Evolutionary conservation across 371 early-diverging fungal species (phyloP).

Genomic region (Circinella umbellata): DNA sequence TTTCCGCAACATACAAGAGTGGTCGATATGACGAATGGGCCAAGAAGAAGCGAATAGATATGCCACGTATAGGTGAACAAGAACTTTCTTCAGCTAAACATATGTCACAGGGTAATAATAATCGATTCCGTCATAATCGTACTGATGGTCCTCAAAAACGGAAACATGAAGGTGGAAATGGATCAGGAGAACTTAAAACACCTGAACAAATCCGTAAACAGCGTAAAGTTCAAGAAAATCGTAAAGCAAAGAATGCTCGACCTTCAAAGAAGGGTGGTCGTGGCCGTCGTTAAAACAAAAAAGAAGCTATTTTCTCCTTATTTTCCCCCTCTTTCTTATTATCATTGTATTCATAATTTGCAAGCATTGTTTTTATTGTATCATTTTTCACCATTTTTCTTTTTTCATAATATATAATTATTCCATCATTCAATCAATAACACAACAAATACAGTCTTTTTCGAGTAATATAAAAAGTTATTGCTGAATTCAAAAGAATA

Average conservation of each 20-base stretch:
- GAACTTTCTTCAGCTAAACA: conserved; percentile 66
- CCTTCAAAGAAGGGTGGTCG: conserved; percentile 31
- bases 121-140: conserved; percentile 69
- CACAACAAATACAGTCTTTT: too few relatives aligned
- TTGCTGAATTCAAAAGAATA: too few relatives aligned
- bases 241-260: conserved; percentile 74
- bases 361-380: too few relatives aligned
- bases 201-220: conserved; percentile 87
- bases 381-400: too few relatives aligned
- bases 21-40: conserved; percentile 91
- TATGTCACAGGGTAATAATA: conserved; percentile 33
- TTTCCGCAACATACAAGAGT: conserved; percentile 90
- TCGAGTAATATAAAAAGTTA: too few relatives aligned
- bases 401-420: too few relatives aligned
- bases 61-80: conserved; percentile 88
- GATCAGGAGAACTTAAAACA: conserved; percentile 77
- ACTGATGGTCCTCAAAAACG: conserved; percentile 68
- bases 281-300: neutral
- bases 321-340: too few relatives aligned
- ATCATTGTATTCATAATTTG: too few relatives aligned
- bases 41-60: conserved; percentile 75
- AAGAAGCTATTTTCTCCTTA: too few relatives aligned
- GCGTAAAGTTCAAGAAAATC: conserved; percentile 76
- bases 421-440: too few relatives aligned
- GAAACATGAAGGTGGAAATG: conserved; percentile 42